Conservation (phyloP, 352 stramenopile genomes). For the Plasmopara viticola region DNA sequence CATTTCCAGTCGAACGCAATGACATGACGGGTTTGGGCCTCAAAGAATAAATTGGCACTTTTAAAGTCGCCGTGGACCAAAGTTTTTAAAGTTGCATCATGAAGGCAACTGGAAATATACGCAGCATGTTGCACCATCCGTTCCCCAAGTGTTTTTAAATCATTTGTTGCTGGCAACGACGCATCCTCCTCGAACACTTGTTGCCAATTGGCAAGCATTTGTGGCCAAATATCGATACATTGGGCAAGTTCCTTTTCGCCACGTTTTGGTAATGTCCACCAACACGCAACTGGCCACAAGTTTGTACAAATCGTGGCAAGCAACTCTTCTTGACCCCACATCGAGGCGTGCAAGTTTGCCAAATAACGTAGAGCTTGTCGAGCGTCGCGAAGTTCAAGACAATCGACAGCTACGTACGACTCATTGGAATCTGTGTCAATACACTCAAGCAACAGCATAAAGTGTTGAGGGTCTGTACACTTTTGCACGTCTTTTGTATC, state of each 20-base stretch:
- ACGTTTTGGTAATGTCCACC: constrained; percentile 61
- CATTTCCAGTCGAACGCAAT: constrained; percentile 77
- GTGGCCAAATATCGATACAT: constrained; percentile 33
- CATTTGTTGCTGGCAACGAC: constrained; percentile 10
- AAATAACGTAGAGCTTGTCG: constrained; percentile 42
- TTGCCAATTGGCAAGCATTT: constrained; percentile 30
- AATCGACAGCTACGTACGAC: constrained; percentile 22
- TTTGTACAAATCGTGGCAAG: constrained; percentile 20
- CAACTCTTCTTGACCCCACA: constrained; percentile 25
- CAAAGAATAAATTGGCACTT: constrained; percentile 66
- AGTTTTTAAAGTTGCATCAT: constrained; percentile 23
- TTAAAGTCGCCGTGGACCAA: constrained; percentile 71
- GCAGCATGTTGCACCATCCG: constrained; percentile 41
- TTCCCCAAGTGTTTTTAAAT: constrained; percentile 25
- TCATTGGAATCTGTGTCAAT: constrained; percentile 6
- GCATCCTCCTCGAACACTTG: constrained; percentile 12
- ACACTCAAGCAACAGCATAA: constrained; percentile 51
- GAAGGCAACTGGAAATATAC: constrained; percentile 46
- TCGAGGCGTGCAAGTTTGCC: constrained; percentile 37
- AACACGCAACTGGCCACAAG: constrained; percentile 40
- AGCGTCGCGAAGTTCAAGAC: constrained; percentile 29
- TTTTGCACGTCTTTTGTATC: background rate
- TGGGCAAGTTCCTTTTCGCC: constrained; percentile 36
- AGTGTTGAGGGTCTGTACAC: constrained; percentile 30
- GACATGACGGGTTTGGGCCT: constrained; percentile 29